These are phyloP conservation scores for Ogataea henricii DNA, from an alignment of 805 yeast species.

Conservation along the genomic window DNA sequence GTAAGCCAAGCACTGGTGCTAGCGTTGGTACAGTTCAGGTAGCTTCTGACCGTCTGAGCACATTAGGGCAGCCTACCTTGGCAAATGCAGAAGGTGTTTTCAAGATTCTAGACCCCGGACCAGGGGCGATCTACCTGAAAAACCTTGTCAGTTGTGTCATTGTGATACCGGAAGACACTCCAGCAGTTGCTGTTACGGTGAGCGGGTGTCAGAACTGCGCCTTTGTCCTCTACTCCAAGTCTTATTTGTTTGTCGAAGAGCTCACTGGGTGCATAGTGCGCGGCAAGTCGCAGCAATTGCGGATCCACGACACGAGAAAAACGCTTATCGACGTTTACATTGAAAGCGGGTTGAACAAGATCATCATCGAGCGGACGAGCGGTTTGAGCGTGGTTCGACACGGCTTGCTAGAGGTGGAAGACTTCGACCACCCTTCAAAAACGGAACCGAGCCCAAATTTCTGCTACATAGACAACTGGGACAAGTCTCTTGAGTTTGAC, in stretches of 20 bases:
- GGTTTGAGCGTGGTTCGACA: conserved; percentile 16
- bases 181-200: conserved; percentile 25
- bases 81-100: not conserved
- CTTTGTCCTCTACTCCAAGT: conserved; percentile 19
- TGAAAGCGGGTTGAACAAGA: conserved; percentile 17
- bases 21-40: not conserved
- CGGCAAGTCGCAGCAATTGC: conserved; percentile 30
- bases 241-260: conserved; percentile 24
- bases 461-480: conserved; percentile 1
- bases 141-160: conserved; percentile 15
- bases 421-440: conserved; percentile 30
- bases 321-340: conserved; percentile 18
- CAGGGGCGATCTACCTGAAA: conserved; percentile 13
- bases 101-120: not conserved
- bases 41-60: not conserved
- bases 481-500: not conserved
- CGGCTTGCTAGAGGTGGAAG: conserved; percentile 27
- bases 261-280: conserved; percentile 16
- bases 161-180: conserved; percentile 10
- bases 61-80: conserved; percentile 13
- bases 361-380: conserved; percentile 30
- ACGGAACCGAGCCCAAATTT: conserved; percentile 22
- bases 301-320: conserved; percentile 25
- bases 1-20: conserved; percentile 13
- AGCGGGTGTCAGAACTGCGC: conserved; percentile 18